Conservation (phyloP, 1,284 basidiomycete genomes). For the Sporisorium iseilematis-ciliati region DNA sequence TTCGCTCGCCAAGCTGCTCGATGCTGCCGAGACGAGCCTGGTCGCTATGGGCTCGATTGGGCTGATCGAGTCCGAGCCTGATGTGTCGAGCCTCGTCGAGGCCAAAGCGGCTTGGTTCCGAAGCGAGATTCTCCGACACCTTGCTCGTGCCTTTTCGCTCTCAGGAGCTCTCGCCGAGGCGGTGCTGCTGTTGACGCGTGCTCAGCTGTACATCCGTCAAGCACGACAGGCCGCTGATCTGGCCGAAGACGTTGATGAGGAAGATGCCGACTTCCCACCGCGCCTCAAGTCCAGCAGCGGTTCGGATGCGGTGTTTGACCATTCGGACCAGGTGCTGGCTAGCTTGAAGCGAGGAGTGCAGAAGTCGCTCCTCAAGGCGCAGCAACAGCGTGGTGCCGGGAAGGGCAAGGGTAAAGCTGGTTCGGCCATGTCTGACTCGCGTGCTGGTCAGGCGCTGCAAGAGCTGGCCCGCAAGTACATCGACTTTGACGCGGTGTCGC, state of each 20-base stretch:
- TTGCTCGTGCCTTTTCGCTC: conserved; percentile 61
- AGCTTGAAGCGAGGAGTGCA: conserved; percentile 40
- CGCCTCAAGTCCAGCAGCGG: conserved; percentile 37
- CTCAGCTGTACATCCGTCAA: conserved; percentile 64
- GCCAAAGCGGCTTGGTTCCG: conserved; percentile 67
- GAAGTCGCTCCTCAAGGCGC: conserved; percentile 39
- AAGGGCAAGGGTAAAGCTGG: conserved; percentile 17
- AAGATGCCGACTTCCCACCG: conserved; percentile 59
- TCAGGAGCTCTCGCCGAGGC: conserved; percentile 56
- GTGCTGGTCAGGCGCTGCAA: conserved; percentile 59
- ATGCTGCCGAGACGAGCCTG: conserved; percentile 61
- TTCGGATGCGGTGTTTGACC: conserved; percentile 41
- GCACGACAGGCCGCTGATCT: conserved; percentile 62
- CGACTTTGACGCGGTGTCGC: conserved; percentile 60
- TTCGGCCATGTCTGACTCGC: conserved; percentile 47
- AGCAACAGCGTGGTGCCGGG: conserved; percentile 4
- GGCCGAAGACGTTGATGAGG: conserved; percentile 63
- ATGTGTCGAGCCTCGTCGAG: conserved; percentile 65
- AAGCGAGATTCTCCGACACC: conserved; percentile 58
- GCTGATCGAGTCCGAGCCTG: conserved; percentile 66
- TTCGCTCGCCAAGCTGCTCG: conserved; percentile 64
- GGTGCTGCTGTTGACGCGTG: conserved; percentile 62
- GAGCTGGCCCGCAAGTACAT: conserved; percentile 64
- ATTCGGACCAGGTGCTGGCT: conserved; percentile 46
- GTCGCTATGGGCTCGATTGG: conserved; percentile 59